Evolutionary conservation across 345 rosid species (phyloP).

Genomic region (Garcia nutans): DNA sequence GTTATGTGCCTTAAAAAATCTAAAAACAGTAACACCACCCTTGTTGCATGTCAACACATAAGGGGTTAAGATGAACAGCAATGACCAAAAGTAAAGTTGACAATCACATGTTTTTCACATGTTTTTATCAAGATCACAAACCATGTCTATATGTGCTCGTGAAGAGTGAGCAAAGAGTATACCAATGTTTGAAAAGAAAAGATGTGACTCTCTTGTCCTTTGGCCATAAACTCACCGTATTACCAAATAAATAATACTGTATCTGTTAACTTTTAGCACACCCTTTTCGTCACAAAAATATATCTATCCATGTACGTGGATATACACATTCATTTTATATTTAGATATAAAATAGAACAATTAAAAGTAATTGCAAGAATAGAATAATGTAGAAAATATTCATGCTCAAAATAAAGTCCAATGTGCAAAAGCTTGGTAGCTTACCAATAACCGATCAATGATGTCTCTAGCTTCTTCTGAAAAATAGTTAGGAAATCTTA

Average conservation of each 20-base stretch:
- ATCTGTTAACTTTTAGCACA: not conserved
- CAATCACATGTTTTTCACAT: not conserved
- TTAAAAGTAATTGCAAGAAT: not conserved
- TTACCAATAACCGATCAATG: conserved; percentile 79
- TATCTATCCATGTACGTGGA: not conserved
- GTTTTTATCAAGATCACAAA: not conserved
- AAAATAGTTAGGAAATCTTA: conserved; percentile 86
- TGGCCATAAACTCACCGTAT: not conserved
- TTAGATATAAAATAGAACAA: not conserved
- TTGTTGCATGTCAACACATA: not conserved
- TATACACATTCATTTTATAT: not conserved
- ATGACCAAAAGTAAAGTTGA: not conserved
- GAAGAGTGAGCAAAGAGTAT: too few species aligned
- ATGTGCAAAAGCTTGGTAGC: conserved; percentile 27
- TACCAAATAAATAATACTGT: not conserved
- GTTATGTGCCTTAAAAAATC: not conserved
- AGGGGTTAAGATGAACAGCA: not conserved
- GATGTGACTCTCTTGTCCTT: not conserved
- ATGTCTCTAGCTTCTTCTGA: conserved; percentile 86
- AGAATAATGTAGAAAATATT: conserved; percentile 15
- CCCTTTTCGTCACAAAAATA: not conserved
- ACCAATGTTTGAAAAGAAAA: too few species aligned
- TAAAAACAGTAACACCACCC: not conserved
- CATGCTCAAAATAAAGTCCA: not conserved
- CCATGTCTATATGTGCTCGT: not conserved